Base-by-base conservation (phyloP, 2,329 filamentous ascomycete genomes). In the Trichoderma harzianum region DNA sequence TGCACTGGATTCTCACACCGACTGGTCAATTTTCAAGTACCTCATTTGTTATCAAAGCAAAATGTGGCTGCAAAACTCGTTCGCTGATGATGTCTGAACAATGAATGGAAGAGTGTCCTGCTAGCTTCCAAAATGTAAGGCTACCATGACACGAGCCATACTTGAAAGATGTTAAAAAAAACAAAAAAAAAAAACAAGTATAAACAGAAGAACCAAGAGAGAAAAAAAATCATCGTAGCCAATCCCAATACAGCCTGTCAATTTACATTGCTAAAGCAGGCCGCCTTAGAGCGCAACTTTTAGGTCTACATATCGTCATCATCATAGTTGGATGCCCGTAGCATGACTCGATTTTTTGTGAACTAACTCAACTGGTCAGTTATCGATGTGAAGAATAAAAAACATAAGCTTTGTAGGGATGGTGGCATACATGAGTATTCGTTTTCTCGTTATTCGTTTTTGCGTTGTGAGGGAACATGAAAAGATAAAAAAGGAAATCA, bases 71-170 rank as follows among this genome's bases (percentile, higher is more conserved):
- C 58, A 72, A 63, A 57, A 58, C 63, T 62, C 26, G 58, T 58
- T 62, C 39, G 64, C 39, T 64, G 64, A 63, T 30, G 69, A 32
- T 24, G 64, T 63, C n/a, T 68, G 64, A 72, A 61, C 11, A 69
- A 65, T 70, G 68, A 64, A 60, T 61, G 70, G 55, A 68, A 72
- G 55, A 63, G 63, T 36, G 60, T 69, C 60, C 65, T 55, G 71
- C 66, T 55, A 69, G 58, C 61, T 69, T 70, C 65, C 65, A 69
- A 43, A 43, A 65, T 60, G 47, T 60, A 69, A 69, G 30, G 63
- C 34, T 53, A 64, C 70, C 58, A 51, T 57, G 53, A 65, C 65
- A 61, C 14, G 18, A 39, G 61, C 34, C 28, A 60, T 34, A 65
- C 36, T 53, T 62, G 58, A 47, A 66, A 53, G 28, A 65, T 10